Evolutionary conservation across 345 rosid genomes (phyloP).

Genomic region (Draba incana): DNA sequence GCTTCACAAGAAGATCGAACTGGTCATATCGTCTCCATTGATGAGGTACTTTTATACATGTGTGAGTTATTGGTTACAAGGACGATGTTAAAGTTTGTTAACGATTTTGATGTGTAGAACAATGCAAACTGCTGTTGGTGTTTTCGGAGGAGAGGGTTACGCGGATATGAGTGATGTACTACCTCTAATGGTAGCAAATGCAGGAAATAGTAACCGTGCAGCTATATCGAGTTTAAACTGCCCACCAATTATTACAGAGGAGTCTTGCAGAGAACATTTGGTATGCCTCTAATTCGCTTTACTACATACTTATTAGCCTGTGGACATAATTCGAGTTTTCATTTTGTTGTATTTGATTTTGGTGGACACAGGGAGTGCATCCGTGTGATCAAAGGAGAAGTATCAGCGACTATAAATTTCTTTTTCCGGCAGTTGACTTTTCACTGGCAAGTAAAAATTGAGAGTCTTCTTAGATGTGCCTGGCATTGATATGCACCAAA

Average conservation of each 20-base stretch:
- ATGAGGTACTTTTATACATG: constrained; percentile 59
- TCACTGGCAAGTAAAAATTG: constrained; percentile 70
- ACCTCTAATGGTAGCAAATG: constrained; percentile 92
- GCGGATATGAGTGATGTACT: constrained; percentile 57
- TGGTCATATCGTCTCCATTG: constrained; percentile 82
- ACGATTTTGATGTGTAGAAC: constrained; percentile 53
- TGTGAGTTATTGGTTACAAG: neutral
- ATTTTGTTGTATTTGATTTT: constrained; percentile 6
- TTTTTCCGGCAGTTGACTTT: constrained; percentile 94
- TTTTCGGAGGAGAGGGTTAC: constrained; percentile 88
- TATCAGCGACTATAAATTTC: constrained; percentile 74
- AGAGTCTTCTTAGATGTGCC: constrained; percentile 43
- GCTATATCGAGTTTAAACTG: constrained; percentile 85
- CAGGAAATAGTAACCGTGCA: constrained; percentile 71
- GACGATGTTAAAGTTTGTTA: neutral
- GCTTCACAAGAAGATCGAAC: constrained; percentile 74
- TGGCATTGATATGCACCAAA: constrained; percentile 33
- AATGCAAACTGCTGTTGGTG: constrained; percentile 97
- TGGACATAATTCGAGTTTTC: neutral
- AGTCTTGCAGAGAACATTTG: constrained; percentile 95
- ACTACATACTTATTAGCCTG: constrained; percentile 15
- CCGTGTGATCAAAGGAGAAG: constrained; percentile 85
- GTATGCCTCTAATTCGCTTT: constrained; percentile 45
- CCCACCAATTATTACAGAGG: constrained; percentile 79
- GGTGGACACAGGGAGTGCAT: constrained; percentile 76